A percentile compares a stretch with the other conserved stretches of the same genome.
Conservation (phyloP, 2,329 filamentous ascomycete species). For the Penicillium sumatraense region DNA sequence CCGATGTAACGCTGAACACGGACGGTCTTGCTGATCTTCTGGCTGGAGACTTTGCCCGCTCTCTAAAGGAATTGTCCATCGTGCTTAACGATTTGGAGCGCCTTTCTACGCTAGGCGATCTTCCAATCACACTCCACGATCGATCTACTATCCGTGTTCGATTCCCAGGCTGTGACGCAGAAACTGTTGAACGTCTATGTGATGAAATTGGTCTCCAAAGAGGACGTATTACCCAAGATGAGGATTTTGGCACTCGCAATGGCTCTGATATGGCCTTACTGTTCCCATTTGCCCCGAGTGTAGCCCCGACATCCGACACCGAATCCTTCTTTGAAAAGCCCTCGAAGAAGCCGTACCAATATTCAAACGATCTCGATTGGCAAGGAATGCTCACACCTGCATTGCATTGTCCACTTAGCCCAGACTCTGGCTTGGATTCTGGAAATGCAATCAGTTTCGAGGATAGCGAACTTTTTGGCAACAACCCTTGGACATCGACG, state of each 20-base stretch:
- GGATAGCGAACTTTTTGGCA: slow-evolving; percentile 47
- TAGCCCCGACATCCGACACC: slow-evolving; percentile 49
- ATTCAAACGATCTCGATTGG: slow-evolving; percentile 57
- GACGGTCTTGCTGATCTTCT: slow-evolving; percentile 84
- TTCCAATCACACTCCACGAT: slow-evolving; percentile 76
- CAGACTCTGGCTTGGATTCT: slow-evolving; percentile 29
- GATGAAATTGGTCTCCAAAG: slow-evolving; percentile 83
- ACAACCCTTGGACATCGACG: slow-evolving; percentile 60
- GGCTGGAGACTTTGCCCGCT: slow-evolving; percentile 83
- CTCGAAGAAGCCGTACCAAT: slow-evolving; percentile 31
- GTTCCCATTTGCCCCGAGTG: slow-evolving; percentile 82
- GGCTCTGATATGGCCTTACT: slow-evolving; percentile 76
- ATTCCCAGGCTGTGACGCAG: slow-evolving; percentile 87
- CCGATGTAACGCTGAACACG: slow-evolving; percentile 70
- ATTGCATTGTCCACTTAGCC: slow-evolving; percentile 26
- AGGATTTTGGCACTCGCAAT: slow-evolving; percentile 69
- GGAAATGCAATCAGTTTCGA: slow-evolving; percentile 44
- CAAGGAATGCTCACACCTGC: slow-evolving; percentile 60
- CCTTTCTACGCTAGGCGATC: slow-evolving; percentile 76
- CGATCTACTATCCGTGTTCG: slow-evolving; percentile 74
- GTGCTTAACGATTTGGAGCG: slow-evolving; percentile 81
- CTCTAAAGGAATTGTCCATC: slow-evolving; percentile 79
- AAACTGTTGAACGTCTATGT: slow-evolving; percentile 80
- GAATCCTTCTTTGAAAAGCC: slow-evolving; percentile 50
- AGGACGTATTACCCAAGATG: slow-evolving; percentile 79